These are phyloP conservation scores for Silene latifolia DNA, from an alignment of 148 eudicot genomes.

Conservation along the genomic window DNA sequence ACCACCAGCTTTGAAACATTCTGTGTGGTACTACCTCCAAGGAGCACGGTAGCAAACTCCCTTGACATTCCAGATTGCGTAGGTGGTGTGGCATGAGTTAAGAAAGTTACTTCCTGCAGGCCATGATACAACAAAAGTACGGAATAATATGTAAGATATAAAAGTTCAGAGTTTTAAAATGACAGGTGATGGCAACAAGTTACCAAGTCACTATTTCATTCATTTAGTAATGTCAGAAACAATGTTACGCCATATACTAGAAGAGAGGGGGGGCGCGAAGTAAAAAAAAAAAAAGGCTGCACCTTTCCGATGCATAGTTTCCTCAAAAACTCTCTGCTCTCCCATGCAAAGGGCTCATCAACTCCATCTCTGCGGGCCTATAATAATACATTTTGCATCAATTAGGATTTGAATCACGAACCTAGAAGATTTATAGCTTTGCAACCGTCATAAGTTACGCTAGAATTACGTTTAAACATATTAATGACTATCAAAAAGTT, in stretches of 20 bases:
- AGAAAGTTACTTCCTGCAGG: slow-evolving; percentile 70
- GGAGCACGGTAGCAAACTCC: slow-evolving; percentile 68
- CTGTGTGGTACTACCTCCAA: slow-evolving; percentile 37
- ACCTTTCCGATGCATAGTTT: slow-evolving; percentile 95
- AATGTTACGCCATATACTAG: slow-evolving; percentile 29
- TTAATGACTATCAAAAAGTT: not conserved
- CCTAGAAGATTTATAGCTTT: not conserved
- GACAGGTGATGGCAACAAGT: not conserved
- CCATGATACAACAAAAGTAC: slow-evolving; percentile 15
- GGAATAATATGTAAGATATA: not conserved
- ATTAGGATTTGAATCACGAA: not conserved
- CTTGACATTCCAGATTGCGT: slow-evolving; percentile 46
- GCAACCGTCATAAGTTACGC: not conserved
- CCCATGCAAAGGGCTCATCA: slow-evolving; percentile 24
- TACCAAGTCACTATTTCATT: no score
- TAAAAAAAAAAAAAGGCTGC: not conserved
- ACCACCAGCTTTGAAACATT: slow-evolving; percentile 67
- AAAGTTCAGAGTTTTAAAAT: not conserved
- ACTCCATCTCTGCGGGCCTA: slow-evolving; percentile 81
- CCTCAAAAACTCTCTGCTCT: slow-evolving; percentile 31
- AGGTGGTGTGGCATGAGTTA: slow-evolving; percentile 46
- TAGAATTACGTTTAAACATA: not conserved
- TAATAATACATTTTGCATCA: not conserved
- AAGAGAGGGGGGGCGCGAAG: not conserved
- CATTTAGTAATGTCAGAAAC: slow-evolving; percentile 31